Evolutionary conservation across 345 rosid species (phyloP).

Genomic region (Camelina neglecta): DNA sequence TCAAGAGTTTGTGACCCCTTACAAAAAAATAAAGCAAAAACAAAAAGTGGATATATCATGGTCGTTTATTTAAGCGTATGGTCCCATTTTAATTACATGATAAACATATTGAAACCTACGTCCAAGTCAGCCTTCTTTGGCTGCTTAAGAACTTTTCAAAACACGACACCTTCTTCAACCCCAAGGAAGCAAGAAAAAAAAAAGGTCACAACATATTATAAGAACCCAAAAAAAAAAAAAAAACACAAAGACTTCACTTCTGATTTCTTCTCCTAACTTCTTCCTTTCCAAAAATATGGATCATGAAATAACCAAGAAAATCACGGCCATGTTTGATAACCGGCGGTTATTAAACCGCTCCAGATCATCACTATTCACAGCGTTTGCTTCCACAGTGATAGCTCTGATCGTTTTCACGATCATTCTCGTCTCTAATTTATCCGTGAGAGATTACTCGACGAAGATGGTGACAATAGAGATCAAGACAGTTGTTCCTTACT

Average conservation of each 20-base stretch:
- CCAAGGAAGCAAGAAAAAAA: slow-evolving; percentile 1
- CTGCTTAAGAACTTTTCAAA: slow-evolving; percentile 37
- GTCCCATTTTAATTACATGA: slow-evolving; percentile 1
- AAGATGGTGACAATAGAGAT: slow-evolving; percentile 34
- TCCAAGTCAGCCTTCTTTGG: slow-evolving; percentile 31
- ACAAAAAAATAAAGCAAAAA: background rate
- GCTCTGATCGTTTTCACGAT: slow-evolving; percentile 52
- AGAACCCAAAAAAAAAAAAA: background rate
- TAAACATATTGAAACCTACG: slow-evolving; percentile 15
- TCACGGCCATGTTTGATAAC: slow-evolving; percentile 31
- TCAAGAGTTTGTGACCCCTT: background rate
- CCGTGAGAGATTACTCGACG: slow-evolving; percentile 15
- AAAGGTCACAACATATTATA: background rate
- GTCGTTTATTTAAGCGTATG: slow-evolving; percentile 18
- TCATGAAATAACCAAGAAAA: slow-evolving; percentile 23
- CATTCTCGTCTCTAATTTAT: slow-evolving; percentile 32
- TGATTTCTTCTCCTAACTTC: background rate
- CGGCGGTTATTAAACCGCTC: slow-evolving; percentile 36
- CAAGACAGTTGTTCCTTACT: slow-evolving; percentile 34
- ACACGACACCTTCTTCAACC: slow-evolving; percentile 38
- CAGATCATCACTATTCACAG: slow-evolving; percentile 38
- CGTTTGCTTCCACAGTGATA: slow-evolving; percentile 40
- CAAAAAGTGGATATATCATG: slow-evolving; percentile 19
- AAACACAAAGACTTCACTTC: slow-evolving; percentile 13
- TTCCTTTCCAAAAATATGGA: slow-evolving; percentile 21